Percentiles rank a stretch among this genome's conserved stretches.
Evolutionary conservation across 495 filamentous ascomycete genomes (phyloP).

Genomic region (Ramalina intermedia): DNA sequence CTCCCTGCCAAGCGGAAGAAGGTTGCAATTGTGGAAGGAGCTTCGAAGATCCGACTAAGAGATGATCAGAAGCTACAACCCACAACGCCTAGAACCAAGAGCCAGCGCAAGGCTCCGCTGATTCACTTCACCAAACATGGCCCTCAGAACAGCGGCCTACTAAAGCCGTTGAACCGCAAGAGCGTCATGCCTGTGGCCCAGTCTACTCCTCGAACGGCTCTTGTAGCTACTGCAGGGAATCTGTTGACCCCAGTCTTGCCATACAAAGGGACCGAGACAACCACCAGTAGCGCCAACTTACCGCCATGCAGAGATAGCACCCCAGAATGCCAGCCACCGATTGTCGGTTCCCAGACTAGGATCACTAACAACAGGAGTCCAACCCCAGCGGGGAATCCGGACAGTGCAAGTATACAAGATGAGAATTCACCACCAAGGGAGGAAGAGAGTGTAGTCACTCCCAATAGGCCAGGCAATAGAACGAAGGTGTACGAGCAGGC

Average conservation of each 20-base stretch:
- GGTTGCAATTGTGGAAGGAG: too few relatives aligned
- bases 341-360: slow-evolving; percentile 16
- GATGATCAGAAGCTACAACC: too few relatives aligned
- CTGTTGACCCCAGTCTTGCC: not conserved
- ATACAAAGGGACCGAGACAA: not conserved
- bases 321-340: not conserved
- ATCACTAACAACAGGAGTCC: slow-evolving; percentile 23
- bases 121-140: too few relatives aligned
- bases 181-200: too few relatives aligned
- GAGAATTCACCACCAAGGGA: not conserved
- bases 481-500: not conserved
- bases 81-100: too few relatives aligned
- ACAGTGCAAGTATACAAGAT: not conserved
- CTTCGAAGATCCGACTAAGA: too few relatives aligned
- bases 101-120: too few relatives aligned
- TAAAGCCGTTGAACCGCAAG: too few relatives aligned
- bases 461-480: not conserved
- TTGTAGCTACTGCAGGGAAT: not conserved
- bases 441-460: not conserved
- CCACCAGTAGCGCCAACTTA: not conserved
- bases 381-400: not conserved
- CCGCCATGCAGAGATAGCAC: not conserved
- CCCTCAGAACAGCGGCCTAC: too few relatives aligned
- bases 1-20: too few relatives aligned
- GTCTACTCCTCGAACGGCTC: not conserved